These are phyloP conservation scores for Blastocystis hominis DNA, from an alignment of 352 stramenopile species.

Conservation along the genomic window DNA sequence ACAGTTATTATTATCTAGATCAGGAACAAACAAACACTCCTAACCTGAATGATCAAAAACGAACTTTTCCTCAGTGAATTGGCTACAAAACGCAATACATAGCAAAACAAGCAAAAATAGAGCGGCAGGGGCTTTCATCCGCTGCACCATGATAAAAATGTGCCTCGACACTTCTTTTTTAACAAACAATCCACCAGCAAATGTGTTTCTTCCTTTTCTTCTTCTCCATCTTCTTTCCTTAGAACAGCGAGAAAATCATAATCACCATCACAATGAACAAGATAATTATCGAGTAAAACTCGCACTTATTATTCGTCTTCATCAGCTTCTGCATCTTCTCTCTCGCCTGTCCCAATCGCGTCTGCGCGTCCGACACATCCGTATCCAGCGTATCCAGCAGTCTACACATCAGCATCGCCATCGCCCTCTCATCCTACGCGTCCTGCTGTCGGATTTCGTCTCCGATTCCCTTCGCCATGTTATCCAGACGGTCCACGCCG, in stretches of 20 bases:
- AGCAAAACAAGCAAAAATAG: not conserved
- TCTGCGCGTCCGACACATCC: conserved; percentile 49
- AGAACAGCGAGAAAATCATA: conserved; percentile 48
- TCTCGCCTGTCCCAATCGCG: conserved; percentile 36
- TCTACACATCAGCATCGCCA: not conserved
- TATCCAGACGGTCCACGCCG: conserved; percentile 37
- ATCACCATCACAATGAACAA: conserved; percentile 23
- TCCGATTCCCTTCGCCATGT: conserved; percentile 49
- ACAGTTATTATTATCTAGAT: conserved; percentile 25
- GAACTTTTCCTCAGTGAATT: not conserved
- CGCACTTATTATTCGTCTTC: conserved; percentile 58
- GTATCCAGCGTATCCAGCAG: conserved; percentile 40
- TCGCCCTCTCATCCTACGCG: not conserved
- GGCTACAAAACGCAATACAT: not conserved
- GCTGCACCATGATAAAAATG: not conserved
- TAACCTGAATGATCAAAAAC: not conserved
- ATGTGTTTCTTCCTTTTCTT: not conserved
- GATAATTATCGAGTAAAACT: conserved; percentile 47
- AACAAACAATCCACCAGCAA: conserved; percentile 44
- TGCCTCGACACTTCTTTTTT: not conserved
- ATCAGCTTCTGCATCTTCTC: conserved; percentile 47
- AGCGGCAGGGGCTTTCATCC: not conserved
- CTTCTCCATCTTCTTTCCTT: not conserved
- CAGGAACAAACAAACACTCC: not conserved
- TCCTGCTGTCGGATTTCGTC: conserved; percentile 55